Evolutionary conservation across 768 basidiomycete genomes (phyloP), one percentile per base, ranked within the genome.

Genomic region (Boletus tomentosulus): DNA sequence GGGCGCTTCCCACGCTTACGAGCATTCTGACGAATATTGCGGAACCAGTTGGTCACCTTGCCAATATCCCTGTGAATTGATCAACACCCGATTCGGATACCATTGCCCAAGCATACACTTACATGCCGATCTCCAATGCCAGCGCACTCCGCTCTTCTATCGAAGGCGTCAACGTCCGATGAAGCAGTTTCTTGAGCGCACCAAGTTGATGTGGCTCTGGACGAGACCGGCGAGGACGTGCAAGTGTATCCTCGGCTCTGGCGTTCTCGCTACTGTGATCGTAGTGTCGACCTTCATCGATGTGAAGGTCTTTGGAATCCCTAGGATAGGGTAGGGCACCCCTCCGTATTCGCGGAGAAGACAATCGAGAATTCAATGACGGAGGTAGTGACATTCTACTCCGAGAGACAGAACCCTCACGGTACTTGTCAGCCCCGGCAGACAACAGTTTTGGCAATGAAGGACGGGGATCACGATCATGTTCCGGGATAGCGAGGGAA

Each of bases 1-100:
- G 71, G 66, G 57, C 73, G 80, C 71, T 77, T 83, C 53, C 80
- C 78, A 24, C 88, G 82, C 69, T 84, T 89, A 41, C 88, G 74
- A n/a, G 88, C 79, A 16, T 86, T 87, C 71, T 92, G 89, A 35
- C 89, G 81, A 53, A 91, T 76, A 65, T 92, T 92, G 34, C 89
- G 78, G 76, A 91, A 91, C 89, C 89, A 92, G 67, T 92, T 92
- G 16, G 89, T 89, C 49, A 92, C 88, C 71, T 89, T 89, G 58
- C 84, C 85, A 53, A 91, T 69, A 70, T 92, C 89, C 89, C 82
- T 85, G 54, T 13, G 50, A 49, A 53, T 56, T 52, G 50, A 63
- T 54, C 54, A 61, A 33, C 27, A 15, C 62, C 48, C 38, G 28
- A 53, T 51, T 42, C 44, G 16, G 30, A 16, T 2, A 28, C 3